A percentile compares a stretch with the other conserved stretches of the same genome.
phyloP scores from a whole-genome alignment of 73 alveolate species.

The Loxodes magnus region DNA sequence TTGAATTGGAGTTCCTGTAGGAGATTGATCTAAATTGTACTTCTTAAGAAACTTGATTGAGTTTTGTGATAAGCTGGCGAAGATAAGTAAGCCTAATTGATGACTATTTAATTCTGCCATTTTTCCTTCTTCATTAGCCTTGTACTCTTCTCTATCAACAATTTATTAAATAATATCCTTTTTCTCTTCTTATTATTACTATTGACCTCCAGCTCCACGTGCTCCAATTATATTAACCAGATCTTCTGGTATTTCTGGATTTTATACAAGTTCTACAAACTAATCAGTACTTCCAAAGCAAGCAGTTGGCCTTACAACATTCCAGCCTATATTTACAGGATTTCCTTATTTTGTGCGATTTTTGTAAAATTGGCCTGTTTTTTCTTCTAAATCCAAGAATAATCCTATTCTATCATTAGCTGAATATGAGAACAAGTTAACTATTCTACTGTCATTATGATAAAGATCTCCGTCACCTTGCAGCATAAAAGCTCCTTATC shows the following conservation, averaged over 20 bases:
- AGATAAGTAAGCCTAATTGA: too few species aligned
- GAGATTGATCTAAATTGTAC: too few species aligned
- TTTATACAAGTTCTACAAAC: slow-evolving; percentile 2
- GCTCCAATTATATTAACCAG: slow-evolving; percentile 10
- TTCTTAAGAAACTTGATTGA: background rate
- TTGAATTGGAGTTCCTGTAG: too few species aligned
- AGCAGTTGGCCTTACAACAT: slow-evolving; percentile 6
- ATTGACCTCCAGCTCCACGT: background rate
- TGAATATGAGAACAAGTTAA: background rate
- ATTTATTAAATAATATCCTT: background rate
- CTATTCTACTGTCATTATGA: slow-evolving; percentile 6
- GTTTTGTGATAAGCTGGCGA: background rate
- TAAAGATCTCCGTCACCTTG: slow-evolving; percentile 17
- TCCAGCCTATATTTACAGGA: slow-evolving; percentile 1
- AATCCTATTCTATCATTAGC: slow-evolving; percentile 11
- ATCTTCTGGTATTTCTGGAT: slow-evolving; percentile 17
- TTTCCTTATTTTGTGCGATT: slow-evolving; percentile 10
- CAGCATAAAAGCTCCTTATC: background rate
- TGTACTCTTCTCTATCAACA: background rate
- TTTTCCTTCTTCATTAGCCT: slow-evolving; percentile 9
- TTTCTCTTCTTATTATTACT: background rate
- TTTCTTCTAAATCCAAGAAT: slow-evolving; percentile 6
- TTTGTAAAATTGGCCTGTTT: background rate
- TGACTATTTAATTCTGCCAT: too few species aligned
- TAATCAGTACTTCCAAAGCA: slow-evolving; percentile 15